Evolutionary conservation across 306 rosid genomes (phyloP).

Genomic region (Rubus idaeus): DNA sequence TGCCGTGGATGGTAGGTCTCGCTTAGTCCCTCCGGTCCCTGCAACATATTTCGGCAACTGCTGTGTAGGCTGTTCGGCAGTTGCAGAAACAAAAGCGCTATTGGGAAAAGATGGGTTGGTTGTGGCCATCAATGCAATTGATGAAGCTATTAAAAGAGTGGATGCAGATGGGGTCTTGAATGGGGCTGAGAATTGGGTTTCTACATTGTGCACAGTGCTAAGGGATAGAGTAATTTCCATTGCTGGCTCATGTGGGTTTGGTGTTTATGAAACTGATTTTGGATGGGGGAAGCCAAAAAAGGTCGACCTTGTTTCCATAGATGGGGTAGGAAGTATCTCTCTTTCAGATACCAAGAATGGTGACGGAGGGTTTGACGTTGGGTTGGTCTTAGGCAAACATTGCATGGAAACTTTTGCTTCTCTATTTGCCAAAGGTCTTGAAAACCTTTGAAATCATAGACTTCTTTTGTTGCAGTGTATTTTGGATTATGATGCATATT

Average conservation of each 20-base stretch:
- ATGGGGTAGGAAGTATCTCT: too few species aligned
- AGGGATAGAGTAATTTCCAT: too few species aligned
- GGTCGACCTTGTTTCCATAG: too few species aligned
- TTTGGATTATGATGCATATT: too few species aligned
- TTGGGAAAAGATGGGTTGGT: background rate
- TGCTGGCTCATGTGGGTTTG: slow-evolving; percentile 34
- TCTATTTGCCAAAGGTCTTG: slow-evolving; percentile 14
- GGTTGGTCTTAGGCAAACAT: background rate
- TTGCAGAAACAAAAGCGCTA: slow-evolving; percentile 9
- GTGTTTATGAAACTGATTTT: slow-evolving; percentile 34
- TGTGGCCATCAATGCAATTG: background rate
- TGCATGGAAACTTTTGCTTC: slow-evolving; percentile 23
- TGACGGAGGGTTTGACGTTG: too few species aligned
- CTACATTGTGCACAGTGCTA: background rate
- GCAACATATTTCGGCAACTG: slow-evolving; percentile 30
- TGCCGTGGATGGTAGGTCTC: slow-evolving; percentile 14
- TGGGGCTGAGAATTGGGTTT: slow-evolving; percentile 1
- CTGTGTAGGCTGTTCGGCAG: background rate
- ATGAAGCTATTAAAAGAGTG: too few species aligned
- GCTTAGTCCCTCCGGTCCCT: slow-evolving; percentile 24
- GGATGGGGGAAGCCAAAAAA: background rate
- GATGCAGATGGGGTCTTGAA: background rate
- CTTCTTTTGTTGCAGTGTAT: too few species aligned
- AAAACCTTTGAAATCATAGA: too few species aligned
- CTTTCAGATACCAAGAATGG: too few species aligned